Percentiles rank a stretch among this genome's conserved stretches.
phyloP scores from a whole-genome alignment of 164 flowering plant genomes.

The Macadamia tetraphylla region DNA sequence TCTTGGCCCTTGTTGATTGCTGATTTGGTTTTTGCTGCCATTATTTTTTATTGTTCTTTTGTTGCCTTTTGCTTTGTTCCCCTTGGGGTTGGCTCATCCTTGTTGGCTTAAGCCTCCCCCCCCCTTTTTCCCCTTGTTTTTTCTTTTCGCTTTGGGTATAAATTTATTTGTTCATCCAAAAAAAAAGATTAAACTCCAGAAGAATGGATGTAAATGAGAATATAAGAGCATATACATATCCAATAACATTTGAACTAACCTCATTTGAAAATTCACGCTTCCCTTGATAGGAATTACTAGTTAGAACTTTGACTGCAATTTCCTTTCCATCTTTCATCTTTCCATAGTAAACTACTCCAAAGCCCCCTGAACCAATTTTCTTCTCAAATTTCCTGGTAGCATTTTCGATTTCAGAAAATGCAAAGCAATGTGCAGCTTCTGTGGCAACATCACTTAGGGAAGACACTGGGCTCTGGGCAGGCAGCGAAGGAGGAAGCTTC shows the following conservation, averaged over 20 bases:
- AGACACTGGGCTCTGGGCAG: conserved; percentile 45
- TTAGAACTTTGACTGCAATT: conserved; percentile 90
- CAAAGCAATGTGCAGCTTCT: conserved; percentile 81
- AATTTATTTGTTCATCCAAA: too few species aligned
- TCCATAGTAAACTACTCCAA: conserved; percentile 92
- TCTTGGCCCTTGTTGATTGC: too few species aligned
- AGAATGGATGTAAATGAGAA: too few species aligned
- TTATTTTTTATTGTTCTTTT: too few species aligned
- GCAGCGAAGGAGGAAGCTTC: conserved; percentile 21
- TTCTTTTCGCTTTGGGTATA: too few species aligned
- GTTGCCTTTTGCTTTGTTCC: too few species aligned
- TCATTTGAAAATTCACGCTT: conserved; percentile 91
- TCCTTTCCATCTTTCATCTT: conserved; percentile 79
- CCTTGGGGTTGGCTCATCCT: too few species aligned
- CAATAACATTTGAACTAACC: conserved; percentile 29
- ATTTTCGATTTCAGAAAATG: conserved; percentile 62
- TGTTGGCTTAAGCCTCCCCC: too few species aligned
- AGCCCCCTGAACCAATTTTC: conserved; percentile 94
- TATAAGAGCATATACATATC: background rate
- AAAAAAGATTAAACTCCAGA: background rate
- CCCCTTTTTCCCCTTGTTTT: too few species aligned
- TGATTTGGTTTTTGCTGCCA: too few species aligned
- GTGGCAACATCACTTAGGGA: conserved; percentile 43
- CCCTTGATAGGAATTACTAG: conserved; percentile 83
- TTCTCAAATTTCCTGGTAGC: conserved; percentile 77